These are phyloP conservation scores for Acacia confusa DNA, from an alignment of 306 rosid genomes.

Conservation along the genomic window DNA sequence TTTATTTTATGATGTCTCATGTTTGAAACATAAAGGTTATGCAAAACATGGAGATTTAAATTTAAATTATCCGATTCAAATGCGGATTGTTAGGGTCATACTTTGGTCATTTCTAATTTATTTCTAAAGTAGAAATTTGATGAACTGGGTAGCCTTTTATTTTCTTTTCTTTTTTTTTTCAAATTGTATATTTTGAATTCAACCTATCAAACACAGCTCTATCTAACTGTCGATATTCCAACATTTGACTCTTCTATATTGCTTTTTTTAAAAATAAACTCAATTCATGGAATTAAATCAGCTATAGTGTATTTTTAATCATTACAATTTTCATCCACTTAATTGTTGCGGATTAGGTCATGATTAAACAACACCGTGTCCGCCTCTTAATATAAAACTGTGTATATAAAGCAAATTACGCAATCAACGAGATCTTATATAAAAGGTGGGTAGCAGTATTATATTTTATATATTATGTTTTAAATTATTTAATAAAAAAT, in stretches of 20 bases:
- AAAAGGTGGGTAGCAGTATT: fast-evolving
- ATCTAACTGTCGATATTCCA: background rate
- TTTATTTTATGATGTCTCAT: background rate
- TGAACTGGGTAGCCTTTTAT: background rate
- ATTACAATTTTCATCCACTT: background rate
- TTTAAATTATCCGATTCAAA: background rate
- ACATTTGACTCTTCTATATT: background rate
- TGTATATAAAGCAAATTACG: too few species aligned
- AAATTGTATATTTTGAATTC: too few species aligned
- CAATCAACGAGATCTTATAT: too few species aligned
- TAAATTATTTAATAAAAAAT: too few species aligned
- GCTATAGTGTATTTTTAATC: background rate
- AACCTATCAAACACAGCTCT: background rate
- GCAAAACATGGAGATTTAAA: background rate
- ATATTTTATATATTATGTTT: too few species aligned
- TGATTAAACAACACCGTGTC: too few species aligned
- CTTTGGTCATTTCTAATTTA: too few species aligned
- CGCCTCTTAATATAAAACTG: too few species aligned
- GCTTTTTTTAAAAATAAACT: too few species aligned
- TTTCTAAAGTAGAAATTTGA: background rate
- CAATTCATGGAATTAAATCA: too few species aligned
- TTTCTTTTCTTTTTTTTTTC: too few species aligned
- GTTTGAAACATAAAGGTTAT: background rate
- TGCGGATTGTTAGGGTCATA: background rate
- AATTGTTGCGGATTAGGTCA: background rate